A percentile compares a stretch with the other conserved stretches of the same genome.
Evolutionary conservation across 2,329 filamentous ascomycete genomes (phyloP).

Genomic region (Talaromyces sp.): DNA sequence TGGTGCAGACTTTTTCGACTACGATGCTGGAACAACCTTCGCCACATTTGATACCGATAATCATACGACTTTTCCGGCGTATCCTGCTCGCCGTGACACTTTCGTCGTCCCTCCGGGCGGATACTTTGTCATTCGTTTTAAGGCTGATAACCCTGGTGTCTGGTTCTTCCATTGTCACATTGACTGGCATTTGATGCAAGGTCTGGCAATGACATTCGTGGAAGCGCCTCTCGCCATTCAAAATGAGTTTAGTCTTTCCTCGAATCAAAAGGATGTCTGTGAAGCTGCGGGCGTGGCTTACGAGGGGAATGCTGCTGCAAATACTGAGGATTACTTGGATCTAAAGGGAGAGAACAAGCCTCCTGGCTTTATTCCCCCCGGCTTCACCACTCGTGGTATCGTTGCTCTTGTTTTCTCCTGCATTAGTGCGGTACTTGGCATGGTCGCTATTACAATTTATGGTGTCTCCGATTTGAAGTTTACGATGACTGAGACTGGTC

Average conservation of each 20-base stretch:
- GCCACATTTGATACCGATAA: conserved; percentile 14
- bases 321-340: conserved; percentile 65
- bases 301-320: conserved; percentile 74
- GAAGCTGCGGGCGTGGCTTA: conserved; percentile 53
- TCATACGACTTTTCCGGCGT: conserved; percentile 46
- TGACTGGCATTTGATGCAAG: conserved; percentile 73
- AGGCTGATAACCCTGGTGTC: conserved; percentile 53
- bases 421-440: conserved; percentile 67
- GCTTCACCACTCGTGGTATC: conserved; percentile 70
- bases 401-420: conserved; percentile 73
- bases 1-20: conserved; percentile 59
- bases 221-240: conserved; percentile 68
- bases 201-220: conserved; percentile 66
- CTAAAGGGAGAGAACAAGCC: conserved; percentile 62
- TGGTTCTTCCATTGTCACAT: conserved; percentile 82
- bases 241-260: conserved; percentile 61
- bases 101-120: conserved; percentile 67
- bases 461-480: conserved; percentile 6
- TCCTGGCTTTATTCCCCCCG: conserved; percentile 61
- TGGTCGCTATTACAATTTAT: conserved; percentile 69
- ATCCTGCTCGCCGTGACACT: conserved; percentile 71
- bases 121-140: conserved; percentile 64
- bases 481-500: not conserved
- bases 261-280: conserved; percentile 64
- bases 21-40: conserved; percentile 9